Percentiles rank a stretch among this genome's conserved stretches.
phyloP scores from a whole-genome alignment of 306 rosid genomes.

The Coriaria nepalensis region DNA sequence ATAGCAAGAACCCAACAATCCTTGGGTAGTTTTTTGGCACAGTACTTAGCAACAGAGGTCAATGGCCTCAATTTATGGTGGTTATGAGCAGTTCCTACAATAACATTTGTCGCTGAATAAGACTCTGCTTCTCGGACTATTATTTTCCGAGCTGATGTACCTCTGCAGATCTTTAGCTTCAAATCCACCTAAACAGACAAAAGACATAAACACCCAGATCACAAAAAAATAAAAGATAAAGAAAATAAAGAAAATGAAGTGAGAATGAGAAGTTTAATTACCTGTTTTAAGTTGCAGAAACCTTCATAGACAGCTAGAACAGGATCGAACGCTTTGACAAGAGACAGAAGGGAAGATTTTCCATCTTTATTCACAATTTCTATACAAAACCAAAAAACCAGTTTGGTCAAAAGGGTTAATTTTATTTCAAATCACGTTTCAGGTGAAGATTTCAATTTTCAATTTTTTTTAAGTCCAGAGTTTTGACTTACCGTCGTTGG shows the following conservation, averaged over 20 bases:
- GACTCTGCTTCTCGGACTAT: constrained; percentile 71
- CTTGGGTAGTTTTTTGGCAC: constrained; percentile 61
- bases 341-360: constrained; percentile 73
- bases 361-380: constrained; percentile 71
- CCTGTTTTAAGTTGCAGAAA: constrained; percentile 95
- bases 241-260: constrained; percentile 6
- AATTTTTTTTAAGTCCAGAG: not conserved
- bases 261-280: constrained; percentile 3
- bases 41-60: constrained; percentile 71
- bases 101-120: constrained; percentile 53
- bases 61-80: constrained; percentile 55
- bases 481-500: constrained; percentile 36
- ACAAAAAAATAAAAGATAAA: not conserved
- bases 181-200: constrained; percentile 61
- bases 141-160: constrained; percentile 49
- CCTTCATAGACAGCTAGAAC: constrained; percentile 91
- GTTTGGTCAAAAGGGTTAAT: constrained; percentile 20
- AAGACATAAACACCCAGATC: constrained; percentile 7
- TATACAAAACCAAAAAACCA: constrained; percentile 11
- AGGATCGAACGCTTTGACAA: constrained; percentile 86
- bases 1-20: constrained; percentile 62
- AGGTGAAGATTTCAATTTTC: too few relatives aligned
- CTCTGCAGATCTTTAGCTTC: constrained; percentile 82
- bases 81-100: constrained; percentile 57
- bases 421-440: too few relatives aligned